Evolutionary conservation across 2,329 filamentous ascomycete species (phyloP).

Genomic region (Colletotrichum tabaci): DNA sequence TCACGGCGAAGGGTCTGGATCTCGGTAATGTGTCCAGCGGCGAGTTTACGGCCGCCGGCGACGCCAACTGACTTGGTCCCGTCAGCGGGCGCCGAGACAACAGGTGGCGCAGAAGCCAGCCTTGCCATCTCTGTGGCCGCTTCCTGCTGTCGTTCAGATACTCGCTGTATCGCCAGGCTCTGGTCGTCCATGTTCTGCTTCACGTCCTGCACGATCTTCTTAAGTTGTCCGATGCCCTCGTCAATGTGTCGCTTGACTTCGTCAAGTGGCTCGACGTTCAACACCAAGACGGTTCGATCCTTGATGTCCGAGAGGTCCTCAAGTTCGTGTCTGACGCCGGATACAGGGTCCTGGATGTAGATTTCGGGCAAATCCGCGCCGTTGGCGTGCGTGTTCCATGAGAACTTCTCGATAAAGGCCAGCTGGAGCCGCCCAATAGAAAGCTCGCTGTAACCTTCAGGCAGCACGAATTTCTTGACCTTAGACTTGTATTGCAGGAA

Average conservation of each 20-base stretch:
- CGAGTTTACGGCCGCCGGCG: slow-evolving; percentile 60
- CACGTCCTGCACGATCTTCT: slow-evolving; percentile 87
- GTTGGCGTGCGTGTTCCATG: slow-evolving; percentile 97
- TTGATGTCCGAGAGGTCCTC: slow-evolving; percentile 95
- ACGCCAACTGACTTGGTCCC: slow-evolving; percentile 52
- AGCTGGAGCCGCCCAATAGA: slow-evolving; percentile 91
- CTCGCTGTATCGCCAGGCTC: slow-evolving; percentile 83
- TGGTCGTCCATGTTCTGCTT: slow-evolving; percentile 89
- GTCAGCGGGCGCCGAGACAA: slow-evolving; percentile 59
- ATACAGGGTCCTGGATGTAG: slow-evolving; percentile 96
- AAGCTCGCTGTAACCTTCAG: slow-evolving; percentile 86
- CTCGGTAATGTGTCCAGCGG: slow-evolving; percentile 78
- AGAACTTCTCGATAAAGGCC: slow-evolving; percentile 99
- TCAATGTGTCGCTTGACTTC: slow-evolving; percentile 98
- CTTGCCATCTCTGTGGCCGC: slow-evolving; percentile 87
- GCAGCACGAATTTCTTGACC: slow-evolving; percentile 94
- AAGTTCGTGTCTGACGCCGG: slow-evolving; percentile 95
- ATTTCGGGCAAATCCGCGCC: slow-evolving; percentile 95
- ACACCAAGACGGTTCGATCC: slow-evolving; percentile 92
- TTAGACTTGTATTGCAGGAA: slow-evolving; percentile 98
- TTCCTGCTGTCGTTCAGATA: slow-evolving; percentile 92
- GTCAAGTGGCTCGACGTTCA: slow-evolving; percentile 93
- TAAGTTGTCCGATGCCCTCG: slow-evolving; percentile 86
- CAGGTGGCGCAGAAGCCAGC: slow-evolving; percentile 63
- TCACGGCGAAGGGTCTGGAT: slow-evolving; percentile 88